Evolutionary conservation across 192 early-diverging fungal species (phyloP).

Genomic region (Rhizoclosmatium sp.): DNA sequence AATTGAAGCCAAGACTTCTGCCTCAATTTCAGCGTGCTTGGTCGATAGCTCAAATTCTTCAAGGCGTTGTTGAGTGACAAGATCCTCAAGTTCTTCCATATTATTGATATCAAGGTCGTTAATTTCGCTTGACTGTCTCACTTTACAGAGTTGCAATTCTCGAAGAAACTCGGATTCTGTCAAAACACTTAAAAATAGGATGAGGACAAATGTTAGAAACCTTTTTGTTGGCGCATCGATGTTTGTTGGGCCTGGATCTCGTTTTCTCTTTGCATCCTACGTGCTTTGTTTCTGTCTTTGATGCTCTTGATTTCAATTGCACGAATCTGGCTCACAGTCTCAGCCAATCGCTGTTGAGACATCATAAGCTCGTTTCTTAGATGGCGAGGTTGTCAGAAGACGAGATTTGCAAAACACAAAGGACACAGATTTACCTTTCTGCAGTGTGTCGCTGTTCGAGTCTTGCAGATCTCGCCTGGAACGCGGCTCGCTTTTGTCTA

Average conservation of each 20-base stretch:
- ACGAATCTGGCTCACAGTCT: conserved; percentile 38
- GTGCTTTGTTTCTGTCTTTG: conserved; percentile 38
- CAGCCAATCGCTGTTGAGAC: conserved; percentile 32
- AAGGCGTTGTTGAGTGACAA: conserved; percentile 15
- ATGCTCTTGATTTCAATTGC: conserved; percentile 36
- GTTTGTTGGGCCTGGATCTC: conserved; percentile 35
- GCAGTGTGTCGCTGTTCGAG: conserved; percentile 36
- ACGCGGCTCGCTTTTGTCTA: conserved; percentile 39
- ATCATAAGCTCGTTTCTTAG: conserved; percentile 28
- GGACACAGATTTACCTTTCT: conserved; percentile 26
- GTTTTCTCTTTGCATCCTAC: conserved; percentile 39
- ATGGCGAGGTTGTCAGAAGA: background rate
- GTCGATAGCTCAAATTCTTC: conserved; percentile 41
- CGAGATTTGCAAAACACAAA: background rate
- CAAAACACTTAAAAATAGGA: background rate
- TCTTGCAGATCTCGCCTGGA: conserved; percentile 24
- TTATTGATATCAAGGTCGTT: conserved; percentile 41
- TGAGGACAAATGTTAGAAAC: background rate
- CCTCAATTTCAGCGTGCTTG: conserved; percentile 32
- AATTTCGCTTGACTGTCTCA: conserved; percentile 35
- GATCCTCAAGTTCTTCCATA: conserved; percentile 37
- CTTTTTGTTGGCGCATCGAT: conserved; percentile 43
- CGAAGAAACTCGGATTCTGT: conserved; percentile 39
- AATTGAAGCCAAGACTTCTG: conserved; percentile 5
- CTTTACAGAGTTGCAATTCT: conserved; percentile 42